Evolutionary conservation across 768 basidiomycete species (phyloP), one percentile per base, ranked within the genome.

Genomic region (Xanthoconium purpureum): DNA sequence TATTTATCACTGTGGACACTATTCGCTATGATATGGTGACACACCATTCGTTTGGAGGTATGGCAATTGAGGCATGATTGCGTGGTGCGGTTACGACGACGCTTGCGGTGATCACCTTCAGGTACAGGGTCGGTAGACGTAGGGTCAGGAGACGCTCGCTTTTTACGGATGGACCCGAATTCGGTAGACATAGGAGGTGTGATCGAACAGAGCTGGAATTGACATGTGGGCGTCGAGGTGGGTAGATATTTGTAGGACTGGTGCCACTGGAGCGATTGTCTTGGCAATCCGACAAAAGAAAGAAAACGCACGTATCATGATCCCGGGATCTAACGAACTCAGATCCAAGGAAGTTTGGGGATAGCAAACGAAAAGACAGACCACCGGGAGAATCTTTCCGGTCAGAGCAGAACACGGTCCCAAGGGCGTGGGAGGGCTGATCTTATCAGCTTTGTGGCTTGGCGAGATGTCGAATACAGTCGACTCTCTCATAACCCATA

Each of bases 61-160:
- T 88, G 86, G 60, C 87, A 88, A 59, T 87, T 87, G 30, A 88
- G 73, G 62, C 87, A 88, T 57, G 85, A 87, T 59, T 87, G 85
- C 3, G 85, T 88, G 7, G 85, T 87, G 50, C 87, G 80, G 66
- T 88, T 88, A 44, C 87, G 84, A 59, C 84, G 81, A 71, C 80
- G 76, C 62, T 81, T 83, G 30, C 83, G 77, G 57, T 85, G 82
- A 65, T 84, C 83, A 50, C 75, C 77, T 37, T 79, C 80, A 18
- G 77, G 66, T 36, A 73, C 56, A 56, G 71, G 66, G 11, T 67
- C 64, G 20, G 69, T 60, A 51, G 73, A 62, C 13, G 53, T 58
- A 29, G 37, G 35, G 13, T 69, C 65, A 44, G 68, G 38, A 36
- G 61, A 57, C 54, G 65, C 30, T n/a, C 73, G 63, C 63, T 69